Evolutionary conservation across 306 rosid genomes (phyloP), one percentile per base, ranked within the genome.

Genomic region (Dicorynia guianensis): DNA sequence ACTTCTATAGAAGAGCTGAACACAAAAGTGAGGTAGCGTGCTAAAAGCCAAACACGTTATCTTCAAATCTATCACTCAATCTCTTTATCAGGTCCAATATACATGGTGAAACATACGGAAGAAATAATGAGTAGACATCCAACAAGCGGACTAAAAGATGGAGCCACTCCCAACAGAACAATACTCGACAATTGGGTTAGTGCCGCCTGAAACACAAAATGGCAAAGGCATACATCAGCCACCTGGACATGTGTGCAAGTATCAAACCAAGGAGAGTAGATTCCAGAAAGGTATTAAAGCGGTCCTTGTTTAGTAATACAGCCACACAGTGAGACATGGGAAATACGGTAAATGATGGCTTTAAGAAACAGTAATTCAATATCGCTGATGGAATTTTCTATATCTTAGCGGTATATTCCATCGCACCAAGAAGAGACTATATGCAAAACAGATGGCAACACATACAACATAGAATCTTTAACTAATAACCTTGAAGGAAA

Each of bases 41-140:
- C 1, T 25, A 25, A 1, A 25, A 25, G 30, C 30, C 30, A 25
- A 25, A 25, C 30, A 1, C 30, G 2, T 25, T 25, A 25, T 25
- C 2, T 64, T 67, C 34, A 62, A 46, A 81, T 63, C 46, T 50
- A 33, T 91, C 80, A 74, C 69, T 81, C 92, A 42, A 34, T 72
- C 63, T 90, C 96, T 77, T 72, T 93, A 46, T 90, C 91, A n/a
- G 97, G 93, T 78, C 97, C 97, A 67, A 85, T 47, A 64, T 87
- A 93, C 74, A 93, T 44, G 50, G 97, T 93, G 84, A 64, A 81
- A 80, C 82, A 57, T n/a, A 80, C 81, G 19, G 97, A 93, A 59
- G 88, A 13, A 10, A 88, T 82, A 72, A 93, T 81, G 18, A 93
- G 87, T 18, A 88, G 50, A 76, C 76, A 80, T 48, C 97, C 94